Conservation (phyloP, 495 filamentous ascomycete genomes). For the Coniosporium apollinis region DNA sequence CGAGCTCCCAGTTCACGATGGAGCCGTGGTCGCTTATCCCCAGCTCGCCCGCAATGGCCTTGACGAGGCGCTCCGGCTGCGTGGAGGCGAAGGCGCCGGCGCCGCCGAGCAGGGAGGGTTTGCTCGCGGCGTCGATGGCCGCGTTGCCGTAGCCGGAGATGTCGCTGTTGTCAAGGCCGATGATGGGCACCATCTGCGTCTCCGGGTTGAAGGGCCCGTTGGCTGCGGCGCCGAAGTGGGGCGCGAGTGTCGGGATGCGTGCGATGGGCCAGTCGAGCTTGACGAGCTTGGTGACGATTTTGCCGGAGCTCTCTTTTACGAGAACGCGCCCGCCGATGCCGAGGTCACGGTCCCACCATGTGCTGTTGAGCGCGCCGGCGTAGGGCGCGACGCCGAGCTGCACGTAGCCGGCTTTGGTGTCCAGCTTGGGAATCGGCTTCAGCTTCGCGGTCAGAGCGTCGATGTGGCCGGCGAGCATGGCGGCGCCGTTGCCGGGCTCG, state of each 20-base stretch:
- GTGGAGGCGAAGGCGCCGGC: constrained; percentile 53
- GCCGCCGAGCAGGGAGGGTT: constrained; percentile 19
- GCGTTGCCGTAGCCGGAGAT: constrained; percentile 7
- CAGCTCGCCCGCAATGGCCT: constrained; percentile 61
- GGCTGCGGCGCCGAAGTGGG: constrained; percentile 76
- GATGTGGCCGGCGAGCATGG: constrained; percentile 72
- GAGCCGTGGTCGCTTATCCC: constrained; percentile 40
- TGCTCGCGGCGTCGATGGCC: constrained; percentile 13
- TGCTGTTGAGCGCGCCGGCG: constrained; percentile 65
- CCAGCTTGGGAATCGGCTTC: constrained; percentile 77
- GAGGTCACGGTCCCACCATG: constrained; percentile 93
- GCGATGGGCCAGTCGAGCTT: constrained; percentile 92
- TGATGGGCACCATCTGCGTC: constrained; percentile 87
- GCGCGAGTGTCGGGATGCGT: constrained; percentile 78
- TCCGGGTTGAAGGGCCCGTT: constrained; percentile 69
- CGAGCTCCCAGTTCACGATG: constrained; percentile 95
- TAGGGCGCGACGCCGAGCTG: constrained; percentile 89
- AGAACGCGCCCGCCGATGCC: constrained; percentile 79
- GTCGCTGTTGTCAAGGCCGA: constrained; percentile 69
- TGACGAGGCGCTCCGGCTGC: constrained; percentile 71
- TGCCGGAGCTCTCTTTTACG: constrained; percentile 59
- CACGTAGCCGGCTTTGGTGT: constrained; percentile 63
- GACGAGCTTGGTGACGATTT: constrained; percentile 67
- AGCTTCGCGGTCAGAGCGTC: constrained; percentile 76
- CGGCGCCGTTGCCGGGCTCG: constrained; percentile 68